Percentiles rank a stretch among this genome's conserved stretches.
Conservation (phyloP, 768 basidiomycete genomes). For the Terana coerulea region DNA sequence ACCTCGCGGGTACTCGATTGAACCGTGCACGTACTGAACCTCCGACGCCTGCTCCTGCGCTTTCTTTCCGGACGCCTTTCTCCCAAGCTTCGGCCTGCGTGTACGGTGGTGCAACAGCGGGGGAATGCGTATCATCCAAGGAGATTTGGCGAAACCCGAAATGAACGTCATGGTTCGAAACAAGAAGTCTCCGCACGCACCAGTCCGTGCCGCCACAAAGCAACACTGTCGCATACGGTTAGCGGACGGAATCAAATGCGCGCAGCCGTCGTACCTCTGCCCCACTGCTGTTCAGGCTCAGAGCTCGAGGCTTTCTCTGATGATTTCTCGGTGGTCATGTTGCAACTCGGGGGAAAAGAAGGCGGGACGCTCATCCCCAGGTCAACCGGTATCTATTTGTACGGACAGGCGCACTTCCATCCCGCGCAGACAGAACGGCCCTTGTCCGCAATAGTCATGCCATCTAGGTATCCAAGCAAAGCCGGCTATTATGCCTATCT, state of each 20-base stretch:
- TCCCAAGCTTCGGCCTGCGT: slow-evolving; percentile 68
- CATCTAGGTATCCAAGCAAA: not conserved
- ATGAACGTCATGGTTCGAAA: slow-evolving; percentile 5
- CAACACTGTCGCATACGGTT: slow-evolving; percentile 45
- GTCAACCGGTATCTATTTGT: slow-evolving; percentile 1
- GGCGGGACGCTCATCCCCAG: slow-evolving; percentile 5
- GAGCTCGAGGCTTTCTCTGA: slow-evolving; percentile 2
- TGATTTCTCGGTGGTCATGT: slow-evolving; percentile 8
- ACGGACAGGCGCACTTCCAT: not conserved
- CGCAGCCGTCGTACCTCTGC: slow-evolving; percentile 7
- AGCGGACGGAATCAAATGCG: not conserved
- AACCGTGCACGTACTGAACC: slow-evolving; percentile 27
- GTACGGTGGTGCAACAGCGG: not conserved
- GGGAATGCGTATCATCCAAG: not conserved
- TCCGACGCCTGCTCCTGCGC: slow-evolving; percentile 34
- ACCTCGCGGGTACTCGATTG: too few species aligned
- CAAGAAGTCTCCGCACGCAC: slow-evolving; percentile 40
- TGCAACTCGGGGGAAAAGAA: slow-evolving; percentile 5
- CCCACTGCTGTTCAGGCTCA: slow-evolving; percentile 9
- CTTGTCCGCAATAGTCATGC: not conserved
- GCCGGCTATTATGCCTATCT: not conserved
- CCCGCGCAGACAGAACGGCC: not conserved
- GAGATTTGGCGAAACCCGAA: not conserved
- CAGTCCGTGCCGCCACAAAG: slow-evolving; percentile 88
- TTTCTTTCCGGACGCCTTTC: slow-evolving; percentile 60